phyloP scores from a whole-genome alignment of 345 rosid species.

The Murraya paniculata region DNA sequence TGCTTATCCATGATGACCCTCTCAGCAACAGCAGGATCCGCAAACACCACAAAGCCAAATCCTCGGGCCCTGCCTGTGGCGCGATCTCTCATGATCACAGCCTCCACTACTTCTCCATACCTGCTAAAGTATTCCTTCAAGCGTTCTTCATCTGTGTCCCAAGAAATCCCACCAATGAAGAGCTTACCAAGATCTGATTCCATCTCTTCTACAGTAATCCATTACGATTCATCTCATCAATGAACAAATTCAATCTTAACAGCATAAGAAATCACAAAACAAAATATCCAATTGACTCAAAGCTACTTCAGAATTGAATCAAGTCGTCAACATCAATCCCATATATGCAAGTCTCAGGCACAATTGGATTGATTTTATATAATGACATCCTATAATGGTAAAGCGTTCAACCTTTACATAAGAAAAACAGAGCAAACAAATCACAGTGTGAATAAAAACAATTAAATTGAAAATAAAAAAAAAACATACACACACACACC shows the following conservation, averaged over 20 bases:
- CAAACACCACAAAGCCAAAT: constrained; percentile 87
- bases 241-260: constrained; percentile 26
- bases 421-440: constrained; percentile 17
- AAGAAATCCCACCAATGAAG: constrained; percentile 97
- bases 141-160: constrained; percentile 97
- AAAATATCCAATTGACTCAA: constrained; percentile 6
- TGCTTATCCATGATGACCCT: constrained; percentile 94
- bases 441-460: constrained; percentile 29
- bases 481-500: constrained; percentile 23
- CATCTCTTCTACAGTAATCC: constrained; percentile 63
- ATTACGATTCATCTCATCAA: constrained; percentile 33
- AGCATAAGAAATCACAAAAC: constrained; percentile 15
- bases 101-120: constrained; percentile 88
- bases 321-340: constrained; percentile 13
- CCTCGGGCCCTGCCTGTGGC: constrained; percentile 96
- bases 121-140: constrained; percentile 78
- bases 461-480: constrained; percentile 24
- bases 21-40: constrained; percentile 88
- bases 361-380: neutral
- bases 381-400: neutral
- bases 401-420: neutral
- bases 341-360: constrained; percentile 9
- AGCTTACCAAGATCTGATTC: constrained; percentile 99
- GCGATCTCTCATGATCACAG: constrained; percentile 98
- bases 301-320: constrained; percentile 17